These are phyloP conservation scores for Arabis hirsuta DNA, from an alignment of 345 rosid genomes.

Conservation along the genomic window DNA sequence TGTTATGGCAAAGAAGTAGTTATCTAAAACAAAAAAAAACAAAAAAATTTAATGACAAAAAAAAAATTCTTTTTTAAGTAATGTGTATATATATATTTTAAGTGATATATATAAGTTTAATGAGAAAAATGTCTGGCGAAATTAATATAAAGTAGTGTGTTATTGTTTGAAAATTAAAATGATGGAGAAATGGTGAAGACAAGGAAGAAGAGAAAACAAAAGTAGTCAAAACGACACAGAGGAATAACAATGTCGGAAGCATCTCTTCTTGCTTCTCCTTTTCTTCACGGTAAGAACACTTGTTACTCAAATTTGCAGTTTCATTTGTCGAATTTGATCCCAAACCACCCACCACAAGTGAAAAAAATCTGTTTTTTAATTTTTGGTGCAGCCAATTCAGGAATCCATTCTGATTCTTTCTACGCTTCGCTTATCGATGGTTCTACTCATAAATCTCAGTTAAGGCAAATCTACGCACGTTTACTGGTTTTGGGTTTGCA, in stretches of 20 bases:
- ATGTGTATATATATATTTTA: no score
- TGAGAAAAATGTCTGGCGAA: not conserved
- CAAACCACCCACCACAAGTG: not conserved
- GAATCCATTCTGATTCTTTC: conserved; percentile 46
- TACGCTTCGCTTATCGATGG: conserved; percentile 54
- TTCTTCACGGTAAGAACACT: conserved; percentile 35
- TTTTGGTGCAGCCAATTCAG: conserved; percentile 36
- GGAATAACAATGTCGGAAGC: conserved; percentile 36
- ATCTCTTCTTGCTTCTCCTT: conserved; percentile 39
- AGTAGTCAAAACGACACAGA: conserved; percentile 8
- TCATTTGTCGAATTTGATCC: not conserved
- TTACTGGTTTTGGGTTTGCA: conserved; percentile 52
- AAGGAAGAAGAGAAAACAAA: conserved; percentile 11
- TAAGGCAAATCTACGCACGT: conserved; percentile 58
- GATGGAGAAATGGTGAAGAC: conserved; percentile 15
- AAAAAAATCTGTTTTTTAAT: not conserved
- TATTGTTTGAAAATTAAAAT: not conserved
- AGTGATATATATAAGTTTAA: no score
- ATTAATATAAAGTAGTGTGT: not conserved
- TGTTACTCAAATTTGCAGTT: conserved; percentile 6
- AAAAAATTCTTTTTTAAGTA: no score
- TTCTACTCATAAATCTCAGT: conserved; percentile 43
- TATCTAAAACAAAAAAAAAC: no score
- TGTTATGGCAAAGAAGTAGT: no score
- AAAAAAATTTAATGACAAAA: no score